phyloP scores from a whole-genome alignment of 1,284 basidiomycete species.

The Ceratobasidium sp. region DNA sequence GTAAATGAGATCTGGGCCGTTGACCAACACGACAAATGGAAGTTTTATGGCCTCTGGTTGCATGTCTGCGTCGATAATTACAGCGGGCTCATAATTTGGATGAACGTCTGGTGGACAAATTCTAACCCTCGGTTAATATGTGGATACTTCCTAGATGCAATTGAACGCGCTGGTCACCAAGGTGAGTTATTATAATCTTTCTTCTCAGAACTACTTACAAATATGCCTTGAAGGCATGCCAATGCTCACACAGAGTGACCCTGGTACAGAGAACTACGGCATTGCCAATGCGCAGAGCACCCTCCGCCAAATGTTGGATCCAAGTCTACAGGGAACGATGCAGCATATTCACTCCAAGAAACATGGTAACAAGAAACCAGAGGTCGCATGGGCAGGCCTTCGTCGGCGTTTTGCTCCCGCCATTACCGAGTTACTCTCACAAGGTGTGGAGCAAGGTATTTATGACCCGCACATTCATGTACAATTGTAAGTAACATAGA shows the following conservation, averaged over 20 bases:
- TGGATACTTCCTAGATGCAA: slow-evolving; percentile 48
- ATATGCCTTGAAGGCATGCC: no score
- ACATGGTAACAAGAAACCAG: slow-evolving; percentile 51
- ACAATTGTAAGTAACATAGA: slow-evolving; percentile 45
- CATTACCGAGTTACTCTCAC: slow-evolving; percentile 43
- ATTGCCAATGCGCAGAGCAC: slow-evolving; percentile 52
- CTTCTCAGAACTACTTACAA: slow-evolving; percentile 5
- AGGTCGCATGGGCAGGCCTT: slow-evolving; percentile 49
- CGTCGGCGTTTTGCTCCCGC: slow-evolving; percentile 47
- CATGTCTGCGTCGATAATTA: slow-evolving; percentile 51
- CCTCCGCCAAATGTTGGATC: slow-evolving; percentile 49
- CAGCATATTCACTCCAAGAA: slow-evolving; percentile 50
- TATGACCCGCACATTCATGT: slow-evolving; percentile 48
- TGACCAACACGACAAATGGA: slow-evolving; percentile 56
- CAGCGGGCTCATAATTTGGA: slow-evolving; percentile 48
- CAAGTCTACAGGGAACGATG: slow-evolving; percentile 47
- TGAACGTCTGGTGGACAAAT: slow-evolving; percentile 55
- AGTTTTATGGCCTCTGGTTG: slow-evolving; percentile 49
- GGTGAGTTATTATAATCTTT: slow-evolving; percentile 39
- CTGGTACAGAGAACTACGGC: slow-evolving; percentile 51
- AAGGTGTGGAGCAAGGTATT: slow-evolving; percentile 48
- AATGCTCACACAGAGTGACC: slow-evolving; percentile 52
- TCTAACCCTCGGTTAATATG: slow-evolving; percentile 50
- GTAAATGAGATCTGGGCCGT: slow-evolving; percentile 51
- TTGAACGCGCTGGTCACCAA: slow-evolving; percentile 39